Evolutionary conservation across 495 filamentous ascomycete species (phyloP).

Genomic region (Lasiosphaeria ovina): DNA sequence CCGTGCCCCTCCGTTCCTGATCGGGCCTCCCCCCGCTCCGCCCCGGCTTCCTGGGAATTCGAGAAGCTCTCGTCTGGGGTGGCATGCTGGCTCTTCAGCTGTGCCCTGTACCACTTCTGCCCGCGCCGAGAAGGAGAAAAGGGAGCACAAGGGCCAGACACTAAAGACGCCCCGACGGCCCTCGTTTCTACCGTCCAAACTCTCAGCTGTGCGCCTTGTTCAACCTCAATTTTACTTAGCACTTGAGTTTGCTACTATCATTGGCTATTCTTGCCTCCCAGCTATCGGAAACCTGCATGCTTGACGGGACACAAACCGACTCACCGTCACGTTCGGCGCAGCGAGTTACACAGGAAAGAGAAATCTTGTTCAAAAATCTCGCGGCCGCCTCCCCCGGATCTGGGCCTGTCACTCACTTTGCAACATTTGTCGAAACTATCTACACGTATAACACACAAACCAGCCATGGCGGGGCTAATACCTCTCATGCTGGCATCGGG

Average conservation of each 20-base stretch:
- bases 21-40: constrained; percentile 4
- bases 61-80: constrained; percentile 8
- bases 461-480: constrained; percentile 25
- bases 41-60: constrained; percentile 12
- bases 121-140: background rate
- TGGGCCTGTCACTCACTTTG: background rate
- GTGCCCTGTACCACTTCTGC: background rate
- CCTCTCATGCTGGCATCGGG: constrained; percentile 33
- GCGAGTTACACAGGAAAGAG: background rate
- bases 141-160: background rate
- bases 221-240: constrained; percentile 11
- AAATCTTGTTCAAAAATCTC: background rate
- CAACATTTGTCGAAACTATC: background rate
- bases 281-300: constrained; percentile 16
- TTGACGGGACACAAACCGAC: constrained; percentile 2
- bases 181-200: constrained; percentile 4
- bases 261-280: constrained; percentile 10
- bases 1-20: constrained; percentile 17
- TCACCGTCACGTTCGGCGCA: background rate
- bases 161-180: constrained; percentile 12
- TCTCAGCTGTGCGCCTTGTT: constrained; percentile 4
- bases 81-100: background rate
- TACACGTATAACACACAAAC: background rate
- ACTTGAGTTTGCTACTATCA: constrained; percentile 1
- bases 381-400: background rate